Conservation (phyloP, 2,329 filamentous ascomycete species). For the Aspergillus sp. region DNA sequence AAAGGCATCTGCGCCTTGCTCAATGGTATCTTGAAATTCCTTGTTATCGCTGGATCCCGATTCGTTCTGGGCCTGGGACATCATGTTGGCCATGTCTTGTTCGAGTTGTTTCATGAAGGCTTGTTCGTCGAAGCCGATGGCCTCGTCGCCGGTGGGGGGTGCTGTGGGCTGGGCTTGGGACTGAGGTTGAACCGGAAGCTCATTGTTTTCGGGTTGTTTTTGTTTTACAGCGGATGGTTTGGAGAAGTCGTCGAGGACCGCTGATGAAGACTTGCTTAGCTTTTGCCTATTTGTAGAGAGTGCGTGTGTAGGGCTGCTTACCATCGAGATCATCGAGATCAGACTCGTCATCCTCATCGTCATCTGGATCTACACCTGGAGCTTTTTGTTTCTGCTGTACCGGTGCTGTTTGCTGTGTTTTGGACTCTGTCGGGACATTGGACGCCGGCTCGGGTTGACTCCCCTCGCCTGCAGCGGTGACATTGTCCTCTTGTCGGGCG, state of each 20-base stretch:
- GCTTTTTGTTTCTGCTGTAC: too few species aligned
- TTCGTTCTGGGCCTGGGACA: constrained; percentile 41
- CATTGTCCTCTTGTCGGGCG: not conserved
- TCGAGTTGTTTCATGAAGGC: constrained; percentile 78
- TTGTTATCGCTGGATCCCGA: constrained; percentile 14
- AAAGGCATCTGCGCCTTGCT: constrained; percentile 28
- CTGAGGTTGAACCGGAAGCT: not conserved
- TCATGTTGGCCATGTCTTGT: constrained; percentile 75
- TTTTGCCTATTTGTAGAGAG: not conserved
- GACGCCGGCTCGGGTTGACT: not conserved
- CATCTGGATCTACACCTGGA: not conserved
- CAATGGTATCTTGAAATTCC: constrained; percentile 17
- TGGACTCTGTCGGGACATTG: not conserved
- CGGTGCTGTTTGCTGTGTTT: constrained; percentile 4
- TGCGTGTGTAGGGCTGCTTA: constrained; percentile 26
- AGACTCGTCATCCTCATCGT: constrained; percentile 55
- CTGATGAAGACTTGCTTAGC: constrained; percentile 38
- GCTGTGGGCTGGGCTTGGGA: not conserved
- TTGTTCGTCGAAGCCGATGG: constrained; percentile 26
- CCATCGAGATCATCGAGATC: constrained; percentile 94
- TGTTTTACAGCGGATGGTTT: constrained; percentile 27
- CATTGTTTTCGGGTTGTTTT: not conserved
- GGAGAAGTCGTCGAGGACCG: constrained; percentile 83
- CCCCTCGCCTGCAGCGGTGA: not conserved
- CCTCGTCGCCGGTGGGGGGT: not conserved